phyloP scores from a whole-genome alignment of 352 stramenopile genomes.

The Phytophthora pini region DNA sequence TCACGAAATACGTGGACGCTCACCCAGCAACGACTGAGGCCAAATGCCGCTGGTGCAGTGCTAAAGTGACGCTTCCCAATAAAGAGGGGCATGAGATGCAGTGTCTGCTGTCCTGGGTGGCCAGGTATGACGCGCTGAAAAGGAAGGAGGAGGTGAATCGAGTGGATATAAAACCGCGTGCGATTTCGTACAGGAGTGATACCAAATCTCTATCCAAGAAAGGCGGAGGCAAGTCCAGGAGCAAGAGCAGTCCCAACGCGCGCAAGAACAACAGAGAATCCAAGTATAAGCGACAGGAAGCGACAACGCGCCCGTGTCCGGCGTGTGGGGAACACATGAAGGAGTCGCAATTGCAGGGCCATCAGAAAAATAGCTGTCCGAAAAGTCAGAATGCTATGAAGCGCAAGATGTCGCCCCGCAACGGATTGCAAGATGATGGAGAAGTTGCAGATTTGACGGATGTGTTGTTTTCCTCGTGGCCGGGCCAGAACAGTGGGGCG shows the following conservation, averaged over 20 bases:
- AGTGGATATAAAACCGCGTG: constrained; percentile 38
- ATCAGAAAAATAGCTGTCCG: constrained; percentile 66
- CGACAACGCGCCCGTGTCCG: constrained; percentile 56
- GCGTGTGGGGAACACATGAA: constrained; percentile 70
- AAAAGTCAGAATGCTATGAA: constrained; percentile 48
- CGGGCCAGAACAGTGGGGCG: constrained; percentile 67
- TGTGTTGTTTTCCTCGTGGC: constrained; percentile 86
- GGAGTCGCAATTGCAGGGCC: constrained; percentile 71
- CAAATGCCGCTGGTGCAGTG: constrained; percentile 68
- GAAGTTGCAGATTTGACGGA: constrained; percentile 59
- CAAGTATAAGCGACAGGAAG: constrained; percentile 50
- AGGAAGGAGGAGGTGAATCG: constrained; percentile 47
- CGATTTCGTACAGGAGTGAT: constrained; percentile 52
- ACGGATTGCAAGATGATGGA: constrained; percentile 35
- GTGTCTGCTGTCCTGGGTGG: constrained; percentile 68
- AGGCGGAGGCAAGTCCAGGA: constrained; percentile 23
- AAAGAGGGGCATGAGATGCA: constrained; percentile 64
- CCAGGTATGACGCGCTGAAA: constrained; percentile 46
- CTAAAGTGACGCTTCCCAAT: constrained; percentile 47
- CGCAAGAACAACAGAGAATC: constrained; percentile 18
- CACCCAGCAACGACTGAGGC: constrained; percentile 33
- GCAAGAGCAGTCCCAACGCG: constrained; percentile 17
- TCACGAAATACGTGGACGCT: constrained; percentile 32
- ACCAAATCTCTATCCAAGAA: constrained; percentile 43
- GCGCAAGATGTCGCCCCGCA: constrained; percentile 40